phyloP scores from a whole-genome alignment of 176 grass and related monocot species.

The Luzula sylvatica region DNA sequence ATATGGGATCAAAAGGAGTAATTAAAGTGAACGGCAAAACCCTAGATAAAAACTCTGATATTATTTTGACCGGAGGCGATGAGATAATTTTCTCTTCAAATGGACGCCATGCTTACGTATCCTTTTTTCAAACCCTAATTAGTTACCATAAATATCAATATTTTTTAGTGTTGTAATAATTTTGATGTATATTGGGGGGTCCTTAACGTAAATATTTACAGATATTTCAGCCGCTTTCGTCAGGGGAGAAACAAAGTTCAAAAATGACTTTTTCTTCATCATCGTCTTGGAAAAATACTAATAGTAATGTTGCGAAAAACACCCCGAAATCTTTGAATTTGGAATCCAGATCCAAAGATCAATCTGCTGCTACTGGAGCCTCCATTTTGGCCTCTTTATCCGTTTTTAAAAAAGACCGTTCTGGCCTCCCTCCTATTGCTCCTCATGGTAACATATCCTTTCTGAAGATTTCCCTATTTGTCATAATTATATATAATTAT shows the following conservation, averaged over 20 bases:
- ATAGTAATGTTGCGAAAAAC: not conserved
- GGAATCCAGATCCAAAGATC: constrained; percentile 32
- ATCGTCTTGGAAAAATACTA: constrained; percentile 5
- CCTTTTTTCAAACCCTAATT: constrained; percentile 24
- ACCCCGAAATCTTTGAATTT: constrained; percentile 17
- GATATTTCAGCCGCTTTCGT: constrained; percentile 80
- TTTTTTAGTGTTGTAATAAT: constrained; percentile 1
- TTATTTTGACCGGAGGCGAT: constrained; percentile 67
- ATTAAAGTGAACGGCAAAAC: constrained; percentile 86
- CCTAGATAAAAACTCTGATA: constrained; percentile 59
- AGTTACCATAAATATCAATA: constrained; percentile 6
- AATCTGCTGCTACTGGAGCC: constrained; percentile 32
- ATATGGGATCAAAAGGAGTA: constrained; percentile 48
- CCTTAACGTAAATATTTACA: constrained; percentile 45
- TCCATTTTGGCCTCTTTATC: constrained; percentile 39
- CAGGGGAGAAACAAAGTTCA: constrained; percentile 46
- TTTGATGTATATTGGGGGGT: constrained; percentile 14
- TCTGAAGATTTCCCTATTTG: no score
- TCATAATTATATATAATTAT: not conserved
- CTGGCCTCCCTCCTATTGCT: constrained; percentile 42
- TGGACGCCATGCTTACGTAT: constrained; percentile 84
- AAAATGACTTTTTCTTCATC: constrained; percentile 36
- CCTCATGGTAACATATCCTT: constrained; percentile 42
- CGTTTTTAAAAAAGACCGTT: constrained; percentile 37
- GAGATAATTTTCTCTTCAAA: constrained; percentile 74